phyloP scores from a whole-genome alignment of 805 yeast species.

The Saccharomycopsis guyanensis region DNA sequence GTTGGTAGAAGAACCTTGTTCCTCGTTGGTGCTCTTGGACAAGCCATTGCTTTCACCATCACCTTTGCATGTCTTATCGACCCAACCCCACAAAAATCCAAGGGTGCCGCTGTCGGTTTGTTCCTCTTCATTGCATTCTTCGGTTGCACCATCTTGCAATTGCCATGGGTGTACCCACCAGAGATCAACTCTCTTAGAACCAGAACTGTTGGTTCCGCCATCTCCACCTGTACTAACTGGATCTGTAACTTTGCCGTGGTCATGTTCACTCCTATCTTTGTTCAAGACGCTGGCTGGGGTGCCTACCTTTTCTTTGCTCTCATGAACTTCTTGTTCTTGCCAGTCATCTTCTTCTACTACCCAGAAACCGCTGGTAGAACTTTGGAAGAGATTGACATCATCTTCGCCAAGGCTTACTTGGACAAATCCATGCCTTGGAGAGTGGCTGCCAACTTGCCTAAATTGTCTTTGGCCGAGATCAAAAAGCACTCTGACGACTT shows the following conservation, averaged over 20 bases:
- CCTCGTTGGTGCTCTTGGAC: conserved; percentile 43
- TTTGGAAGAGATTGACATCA: conserved; percentile 68
- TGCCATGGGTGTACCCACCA: conserved; percentile 61
- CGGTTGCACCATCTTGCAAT: conserved; percentile 47
- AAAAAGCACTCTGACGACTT: conserved; percentile 12
- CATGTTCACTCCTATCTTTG: conserved; percentile 57
- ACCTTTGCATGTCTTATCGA: conserved; percentile 42
- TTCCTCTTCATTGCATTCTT: conserved; percentile 49
- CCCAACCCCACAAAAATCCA: conserved; percentile 35
- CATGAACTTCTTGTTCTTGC: conserved; percentile 53
- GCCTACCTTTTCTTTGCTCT: conserved; percentile 63
- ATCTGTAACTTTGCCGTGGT: conserved; percentile 57
- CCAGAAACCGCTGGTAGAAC: conserved; percentile 76
- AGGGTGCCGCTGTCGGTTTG: conserved; percentile 64
- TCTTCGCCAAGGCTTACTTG: conserved; percentile 44
- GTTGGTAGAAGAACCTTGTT: conserved; percentile 63
- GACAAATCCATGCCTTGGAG: conserved; percentile 54
- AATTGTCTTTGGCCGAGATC: conserved; percentile 28
- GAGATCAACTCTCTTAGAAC: conserved; percentile 54
- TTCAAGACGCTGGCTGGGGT: conserved; percentile 47
- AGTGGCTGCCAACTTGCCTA: conserved; percentile 58
- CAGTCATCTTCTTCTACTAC: conserved; percentile 57
- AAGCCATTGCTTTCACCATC: conserved; percentile 41
- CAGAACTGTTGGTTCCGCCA: conserved; percentile 54
- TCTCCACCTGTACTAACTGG: conserved; percentile 64